Evolutionary conservation across 805 yeast species (phyloP).

Genomic region (Alloascoidea africana): DNA sequence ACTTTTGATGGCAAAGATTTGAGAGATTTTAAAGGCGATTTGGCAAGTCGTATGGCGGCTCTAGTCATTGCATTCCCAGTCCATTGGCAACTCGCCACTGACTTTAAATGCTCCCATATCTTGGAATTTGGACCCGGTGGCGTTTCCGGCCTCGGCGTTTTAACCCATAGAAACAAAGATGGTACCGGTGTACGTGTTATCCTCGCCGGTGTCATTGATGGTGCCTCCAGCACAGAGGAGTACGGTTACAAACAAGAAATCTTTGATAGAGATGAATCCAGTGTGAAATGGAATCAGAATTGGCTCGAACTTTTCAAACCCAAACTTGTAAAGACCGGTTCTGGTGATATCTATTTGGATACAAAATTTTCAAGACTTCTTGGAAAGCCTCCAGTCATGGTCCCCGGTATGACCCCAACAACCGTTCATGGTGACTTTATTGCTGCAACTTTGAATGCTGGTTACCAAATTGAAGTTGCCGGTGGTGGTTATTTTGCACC

Average conservation of each 20-base stretch:
- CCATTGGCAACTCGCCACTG: conserved; percentile 86
- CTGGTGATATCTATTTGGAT: conserved; percentile 65
- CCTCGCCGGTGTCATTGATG: conserved; percentile 82
- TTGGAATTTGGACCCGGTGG: conserved; percentile 99
- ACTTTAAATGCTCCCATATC: conserved; percentile 72
- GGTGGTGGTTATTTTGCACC: conserved; percentile 97
- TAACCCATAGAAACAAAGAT: conserved; percentile 94
- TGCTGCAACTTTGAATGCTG: conserved; percentile 88
- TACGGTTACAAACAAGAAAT: conserved; percentile 93
- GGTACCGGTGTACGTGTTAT: conserved; percentile 96
- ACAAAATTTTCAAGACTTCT: conserved; percentile 86
- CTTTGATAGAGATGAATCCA: conserved; percentile 50
- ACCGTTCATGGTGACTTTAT: conserved; percentile 92
- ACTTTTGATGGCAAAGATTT: conserved; percentile 77
- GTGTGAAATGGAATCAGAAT: conserved; percentile 72
- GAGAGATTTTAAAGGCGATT: conserved; percentile 23
- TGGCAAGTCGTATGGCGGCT: conserved; percentile 56
- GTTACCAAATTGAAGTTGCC: conserved; percentile 93
- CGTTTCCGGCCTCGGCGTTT: conserved; percentile 86
- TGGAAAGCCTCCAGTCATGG: conserved; percentile 92
- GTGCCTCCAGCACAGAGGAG: conserved; percentile 55
- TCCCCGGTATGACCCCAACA: conserved; percentile 99
- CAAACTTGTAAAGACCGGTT: conserved; percentile 55
- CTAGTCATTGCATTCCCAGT: conserved; percentile 85
- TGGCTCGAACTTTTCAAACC: conserved; percentile 90